phyloP scores from a whole-genome alignment of 2,329 filamentous ascomycete genomes.

The Diplocarpon rosae region DNA sequence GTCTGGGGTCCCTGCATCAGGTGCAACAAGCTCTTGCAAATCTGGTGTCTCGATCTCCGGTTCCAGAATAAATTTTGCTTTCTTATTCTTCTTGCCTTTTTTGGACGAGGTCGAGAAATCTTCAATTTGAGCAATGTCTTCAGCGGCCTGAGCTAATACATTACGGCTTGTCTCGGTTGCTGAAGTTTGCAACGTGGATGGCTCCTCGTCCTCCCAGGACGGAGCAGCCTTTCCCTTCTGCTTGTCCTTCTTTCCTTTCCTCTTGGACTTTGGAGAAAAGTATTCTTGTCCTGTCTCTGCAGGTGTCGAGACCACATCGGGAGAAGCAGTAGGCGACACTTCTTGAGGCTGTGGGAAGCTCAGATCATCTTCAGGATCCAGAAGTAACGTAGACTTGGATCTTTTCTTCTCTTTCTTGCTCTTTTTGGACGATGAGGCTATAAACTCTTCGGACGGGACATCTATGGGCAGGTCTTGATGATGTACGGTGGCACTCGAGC shows the following conservation, averaged over 20 bases:
- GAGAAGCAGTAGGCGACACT: background rate
- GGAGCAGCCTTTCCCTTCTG: conserved; percentile 13
- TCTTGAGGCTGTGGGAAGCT: background rate
- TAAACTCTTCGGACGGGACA: conserved; percentile 1
- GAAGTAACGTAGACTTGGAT: conserved; percentile 1
- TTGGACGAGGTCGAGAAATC: background rate
- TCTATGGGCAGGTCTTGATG: background rate
- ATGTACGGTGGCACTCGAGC: background rate
- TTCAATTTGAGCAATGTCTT: background rate
- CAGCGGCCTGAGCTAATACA: background rate
- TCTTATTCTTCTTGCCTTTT: conserved; percentile 1
- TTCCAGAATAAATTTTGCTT: conserved; percentile 3
- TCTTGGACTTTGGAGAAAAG: conserved; percentile 27
- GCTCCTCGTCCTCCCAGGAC: conserved; percentile 8
- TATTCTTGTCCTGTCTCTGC: conserved; percentile 8
- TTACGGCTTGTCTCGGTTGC: background rate
- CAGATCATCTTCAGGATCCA: background rate
- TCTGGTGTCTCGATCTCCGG: background rate
- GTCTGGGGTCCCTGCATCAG: background rate
- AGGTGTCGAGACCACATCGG: background rate
- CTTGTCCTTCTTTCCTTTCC: conserved; percentile 32
- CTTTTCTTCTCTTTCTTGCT: conserved; percentile 25
- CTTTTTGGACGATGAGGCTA: conserved; percentile 1
- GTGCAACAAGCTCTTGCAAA: background rate
- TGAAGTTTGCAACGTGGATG: background rate